phyloP scores from a whole-genome alignment of 495 filamentous ascomycete genomes.

The Daldinia concentrica region DNA sequence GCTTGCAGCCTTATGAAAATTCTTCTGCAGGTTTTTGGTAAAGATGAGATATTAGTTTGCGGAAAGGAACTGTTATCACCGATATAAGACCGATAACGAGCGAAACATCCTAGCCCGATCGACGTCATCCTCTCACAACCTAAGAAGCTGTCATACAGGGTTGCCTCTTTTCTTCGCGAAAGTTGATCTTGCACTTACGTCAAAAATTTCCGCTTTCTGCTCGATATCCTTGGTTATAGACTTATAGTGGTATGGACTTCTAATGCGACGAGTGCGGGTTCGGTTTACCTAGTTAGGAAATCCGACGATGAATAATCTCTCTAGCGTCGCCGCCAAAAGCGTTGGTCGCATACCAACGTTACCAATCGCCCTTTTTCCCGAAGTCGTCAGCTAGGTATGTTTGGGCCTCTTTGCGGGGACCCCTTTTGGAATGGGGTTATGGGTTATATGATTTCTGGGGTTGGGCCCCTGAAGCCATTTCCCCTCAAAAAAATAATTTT shows the following conservation, averaged over 20 bases:
- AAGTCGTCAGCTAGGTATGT: conserved; percentile 4
- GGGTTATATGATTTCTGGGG: conserved; percentile 10
- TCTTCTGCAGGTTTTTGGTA: neutral
- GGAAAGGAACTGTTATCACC: conserved; percentile 13
- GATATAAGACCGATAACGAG: conserved; percentile 41
- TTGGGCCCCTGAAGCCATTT: conserved; percentile 10
- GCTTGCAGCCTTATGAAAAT: neutral
- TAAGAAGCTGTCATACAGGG: conserved; percentile 8
- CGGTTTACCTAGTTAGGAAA: conserved; percentile 31
- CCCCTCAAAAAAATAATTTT: conserved; percentile 15
- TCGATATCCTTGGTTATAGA: conserved; percentile 12
- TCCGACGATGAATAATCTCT: conserved; percentile 19
- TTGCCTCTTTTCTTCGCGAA: conserved; percentile 16
- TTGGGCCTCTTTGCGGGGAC: conserved; percentile 23
- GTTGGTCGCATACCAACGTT: conserved; percentile 20
- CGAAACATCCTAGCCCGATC: conserved; percentile 5
- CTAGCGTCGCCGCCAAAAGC: conserved; percentile 27
- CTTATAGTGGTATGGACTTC: neutral
- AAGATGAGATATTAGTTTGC: neutral
- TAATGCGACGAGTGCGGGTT: neutral
- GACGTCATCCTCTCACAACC: conserved; percentile 37
- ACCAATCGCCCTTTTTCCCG: conserved; percentile 23
- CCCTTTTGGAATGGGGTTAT: conserved; percentile 13
- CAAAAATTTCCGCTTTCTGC: conserved; percentile 26
- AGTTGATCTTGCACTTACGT: conserved; percentile 33